phyloP scores from a whole-genome alignment of 495 filamentous ascomycete species.

The Aspergillus diversus region DNA sequence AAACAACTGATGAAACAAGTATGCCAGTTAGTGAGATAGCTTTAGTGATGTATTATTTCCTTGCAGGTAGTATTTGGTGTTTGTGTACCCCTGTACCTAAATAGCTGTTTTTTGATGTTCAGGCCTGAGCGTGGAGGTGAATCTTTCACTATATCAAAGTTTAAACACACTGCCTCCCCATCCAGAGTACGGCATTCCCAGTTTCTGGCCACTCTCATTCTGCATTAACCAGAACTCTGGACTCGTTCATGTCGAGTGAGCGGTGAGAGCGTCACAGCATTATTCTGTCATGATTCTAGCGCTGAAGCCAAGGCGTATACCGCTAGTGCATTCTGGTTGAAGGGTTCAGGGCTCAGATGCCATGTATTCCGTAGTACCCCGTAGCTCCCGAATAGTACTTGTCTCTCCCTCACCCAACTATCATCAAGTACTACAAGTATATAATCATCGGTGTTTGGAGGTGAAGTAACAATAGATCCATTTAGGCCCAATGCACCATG shows the following conservation, averaged over 20 bases:
- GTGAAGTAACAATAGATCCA: background rate
- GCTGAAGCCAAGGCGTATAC: slow-evolving; percentile 38
- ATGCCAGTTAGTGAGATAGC: background rate
- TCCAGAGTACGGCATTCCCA: background rate
- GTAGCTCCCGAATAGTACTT: background rate
- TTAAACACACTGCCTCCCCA: background rate
- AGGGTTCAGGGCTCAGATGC: background rate
- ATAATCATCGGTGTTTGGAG: no score
- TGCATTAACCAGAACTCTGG: background rate
- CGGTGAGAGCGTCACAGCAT: slow-evolving; percentile 21
- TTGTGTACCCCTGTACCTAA: no score
- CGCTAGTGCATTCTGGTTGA: slow-evolving; percentile 3
- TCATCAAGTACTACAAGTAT: no score
- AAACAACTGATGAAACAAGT: slow-evolving; percentile 2
- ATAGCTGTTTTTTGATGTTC: no score
- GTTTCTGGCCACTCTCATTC: background rate
- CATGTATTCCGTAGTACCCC: background rate
- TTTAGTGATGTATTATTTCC: no score
- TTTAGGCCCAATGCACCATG: background rate
- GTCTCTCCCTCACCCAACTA: no score
- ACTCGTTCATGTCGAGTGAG: background rate
- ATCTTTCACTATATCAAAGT: no score
- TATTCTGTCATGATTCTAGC: slow-evolving; percentile 44
- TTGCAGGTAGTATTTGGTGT: no score
- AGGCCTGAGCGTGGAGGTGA: no score